Base-by-base conservation (phyloP, 164 flowering plant genomes). In the Magnolia kwangsiensis region DNA sequence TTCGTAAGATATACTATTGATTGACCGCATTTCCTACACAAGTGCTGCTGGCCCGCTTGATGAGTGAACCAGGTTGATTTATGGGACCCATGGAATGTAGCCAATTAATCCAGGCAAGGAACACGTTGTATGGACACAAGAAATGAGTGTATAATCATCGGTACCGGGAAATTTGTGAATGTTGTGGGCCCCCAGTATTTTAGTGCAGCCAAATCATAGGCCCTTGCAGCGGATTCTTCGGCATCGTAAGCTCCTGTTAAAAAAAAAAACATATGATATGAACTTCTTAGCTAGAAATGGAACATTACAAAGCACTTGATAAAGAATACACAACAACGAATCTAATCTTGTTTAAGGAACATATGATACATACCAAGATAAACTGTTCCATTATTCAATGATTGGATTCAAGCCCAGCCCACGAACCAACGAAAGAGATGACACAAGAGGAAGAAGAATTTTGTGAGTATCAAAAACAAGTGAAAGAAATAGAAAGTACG, bases 161-260 rank as follows among this genome's bases (percentile, higher is more conserved):
- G 24, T 81, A 90, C 90, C 27, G 87, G 89, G 27, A 87, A 88
- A 50, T 88, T 90, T 3, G 89, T 90, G 77, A 86, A 83, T 51
- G 91, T 87, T 1, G 87, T 78, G 9, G 85, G 50, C 20, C 93
- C 93, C 91, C 91, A 89, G 75, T 89, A 89, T 76, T 88, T 89
- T 21, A 89, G 84, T 11, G 91, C 93, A 69, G 91, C 91, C 76
- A 89, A 81, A 77, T 89, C 91, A 61, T 89, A 89, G 7, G 89
- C 93, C 81, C 91, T 84, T 3, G 93, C 93, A 14, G 93, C 93
- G 27, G 89, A 78, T 85, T 87, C 93, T 83, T 90, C 93, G 72
- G 84, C 88, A 77, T 87, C 89, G 74, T 88, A 90, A 66, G 88
- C 93, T 16, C 93, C 93, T 90, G 83, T 74, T 24, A 74, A 24